A percentile compares a stretch with the other conserved stretches of the same genome.
phyloP scores from a whole-genome alignment of 805 yeast species.

The Debaryomyces prosopidis region DNA sequence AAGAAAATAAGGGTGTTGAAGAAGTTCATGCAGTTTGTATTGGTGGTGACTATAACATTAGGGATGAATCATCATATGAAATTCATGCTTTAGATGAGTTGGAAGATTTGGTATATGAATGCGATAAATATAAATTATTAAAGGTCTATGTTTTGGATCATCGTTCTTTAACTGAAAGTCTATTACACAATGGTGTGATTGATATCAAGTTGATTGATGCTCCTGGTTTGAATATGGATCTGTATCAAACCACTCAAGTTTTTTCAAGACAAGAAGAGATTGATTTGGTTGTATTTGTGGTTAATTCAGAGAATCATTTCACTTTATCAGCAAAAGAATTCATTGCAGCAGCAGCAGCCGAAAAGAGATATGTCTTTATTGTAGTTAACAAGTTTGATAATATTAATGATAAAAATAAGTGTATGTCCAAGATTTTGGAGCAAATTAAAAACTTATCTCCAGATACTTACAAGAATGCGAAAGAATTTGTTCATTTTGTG shows the following conservation, averaged over 20 bases:
- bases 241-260: conserved; percentile 90
- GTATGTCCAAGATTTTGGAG: conserved; percentile 72
- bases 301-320: conserved; percentile 93
- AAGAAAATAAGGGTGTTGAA: conserved; percentile 69
- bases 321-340: conserved; percentile 94
- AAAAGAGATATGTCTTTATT: conserved; percentile 87
- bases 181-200: conserved; percentile 84
- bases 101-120: conserved; percentile 68
- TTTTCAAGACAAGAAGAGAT: conserved; percentile 96
- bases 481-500: conserved; percentile 93
- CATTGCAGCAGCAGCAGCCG: conserved; percentile 85
- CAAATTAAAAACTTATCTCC: conserved; percentile 88
- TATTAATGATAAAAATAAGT: conserved; percentile 76
- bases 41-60: conserved; percentile 49
- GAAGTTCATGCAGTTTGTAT: conserved; percentile 90
- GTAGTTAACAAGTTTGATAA: conserved; percentile 92
- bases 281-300: conserved; percentile 93
- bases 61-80: conserved; percentile 67
- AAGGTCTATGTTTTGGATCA: conserved; percentile 82
- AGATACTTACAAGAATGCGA: conserved; percentile 82
- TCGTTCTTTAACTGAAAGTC: conserved; percentile 64
- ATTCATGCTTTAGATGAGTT: conserved; percentile 54
- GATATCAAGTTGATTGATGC: conserved; percentile 94
- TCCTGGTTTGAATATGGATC: conserved; percentile 93
- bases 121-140: conserved; percentile 69